Conservation (phyloP, 2,329 filamentous ascomycete species). For the Xylariaceae sp. region DNA sequence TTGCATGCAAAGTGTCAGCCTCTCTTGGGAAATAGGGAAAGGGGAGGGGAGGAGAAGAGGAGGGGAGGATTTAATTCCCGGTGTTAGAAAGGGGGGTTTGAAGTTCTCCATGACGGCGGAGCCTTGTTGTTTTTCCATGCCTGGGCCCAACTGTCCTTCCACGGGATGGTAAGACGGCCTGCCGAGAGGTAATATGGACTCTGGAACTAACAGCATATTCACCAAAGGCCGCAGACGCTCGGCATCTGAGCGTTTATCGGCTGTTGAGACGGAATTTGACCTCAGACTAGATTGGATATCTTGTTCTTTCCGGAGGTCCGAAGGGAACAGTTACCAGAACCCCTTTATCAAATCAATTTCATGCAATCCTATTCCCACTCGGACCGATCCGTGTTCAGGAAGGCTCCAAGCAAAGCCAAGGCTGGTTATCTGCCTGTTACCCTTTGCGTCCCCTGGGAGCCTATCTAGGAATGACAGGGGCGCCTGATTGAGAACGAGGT, state of each 20-base stretch:
- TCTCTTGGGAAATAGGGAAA: not conserved
- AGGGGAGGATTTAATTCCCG: not conserved
- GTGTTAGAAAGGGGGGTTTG: not conserved
- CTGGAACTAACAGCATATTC: too few relatives aligned
- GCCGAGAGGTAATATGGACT: not conserved
- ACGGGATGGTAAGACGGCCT: not conserved
- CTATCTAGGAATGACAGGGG: not conserved
- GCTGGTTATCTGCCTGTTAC: not conserved
- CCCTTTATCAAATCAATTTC: slow-evolving; percentile 1
- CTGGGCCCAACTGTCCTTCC: not conserved
- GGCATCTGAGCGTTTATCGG: not conserved
- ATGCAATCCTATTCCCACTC: slow-evolving; percentile 1
- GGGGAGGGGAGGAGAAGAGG: too few relatives aligned
- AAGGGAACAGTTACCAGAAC: not conserved
- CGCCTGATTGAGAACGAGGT: not conserved
- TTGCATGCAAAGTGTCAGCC: slow-evolving; percentile 1
- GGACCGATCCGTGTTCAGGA: slow-evolving; percentile 5
- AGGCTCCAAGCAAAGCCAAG: not conserved
- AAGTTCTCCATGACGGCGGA: slow-evolving; percentile 7
- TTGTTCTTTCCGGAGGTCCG: not conserved
- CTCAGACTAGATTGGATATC: not conserved
- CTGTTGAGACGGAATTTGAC: not conserved
- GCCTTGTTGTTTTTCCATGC: not conserved
- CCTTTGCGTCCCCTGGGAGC: slow-evolving; percentile 6
- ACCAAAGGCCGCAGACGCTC: not conserved